Base-by-base conservation (phyloP, 768 basidiomycete species). In the button mushroom (Agaricus bisporus) region DNA sequence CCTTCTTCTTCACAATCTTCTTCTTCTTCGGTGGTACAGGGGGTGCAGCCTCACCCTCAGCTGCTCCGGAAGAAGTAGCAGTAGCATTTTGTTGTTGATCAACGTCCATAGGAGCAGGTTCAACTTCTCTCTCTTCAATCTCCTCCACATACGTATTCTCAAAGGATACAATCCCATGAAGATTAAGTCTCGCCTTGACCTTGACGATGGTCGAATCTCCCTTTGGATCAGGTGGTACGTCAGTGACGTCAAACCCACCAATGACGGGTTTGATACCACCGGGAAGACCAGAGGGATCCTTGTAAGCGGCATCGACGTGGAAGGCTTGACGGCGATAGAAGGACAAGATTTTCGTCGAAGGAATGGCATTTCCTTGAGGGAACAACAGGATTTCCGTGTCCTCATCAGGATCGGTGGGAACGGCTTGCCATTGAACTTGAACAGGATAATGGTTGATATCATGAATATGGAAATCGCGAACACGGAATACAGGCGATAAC, bases 401-500 rank as follows among this genome's bases (percentile, higher is more conserved):
- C 51, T 97, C 94, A 45, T 88, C 88, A 0, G 86, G 80, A 61
- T 93, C 92, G 7, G 80, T 72, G 48, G 83, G 79, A 48, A 82
- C 74, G 26, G 80, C 74, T 14, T 84, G 81, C 97, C 97, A 98
- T 45, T 82, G 80, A 54, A 95, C 85, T 69, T 88, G 94, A 81
- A 98, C 83, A 14, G 93, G 85, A 76, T 91, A 97, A 42, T 82
- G 77, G 52, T 85, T 79, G 71, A 91, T 83, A 69, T 99, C 97
- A 66, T 84, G 81, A 56, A 93, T 74, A 64, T 82, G 76, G 78
- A 99, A 99, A 58, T 98, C 95, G 59, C 94, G 88, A 32, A 98
- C 95, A 59, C 92, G 89, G 89, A 98, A 99, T 49, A 94, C 86
- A 61, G 97, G 97, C 29, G 94, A 97, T 59, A 97, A 86, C 77